phyloP scores from a whole-genome alignment of 2,329 filamentous ascomycete genomes.

The Sclerotinia nivalis region DNA sequence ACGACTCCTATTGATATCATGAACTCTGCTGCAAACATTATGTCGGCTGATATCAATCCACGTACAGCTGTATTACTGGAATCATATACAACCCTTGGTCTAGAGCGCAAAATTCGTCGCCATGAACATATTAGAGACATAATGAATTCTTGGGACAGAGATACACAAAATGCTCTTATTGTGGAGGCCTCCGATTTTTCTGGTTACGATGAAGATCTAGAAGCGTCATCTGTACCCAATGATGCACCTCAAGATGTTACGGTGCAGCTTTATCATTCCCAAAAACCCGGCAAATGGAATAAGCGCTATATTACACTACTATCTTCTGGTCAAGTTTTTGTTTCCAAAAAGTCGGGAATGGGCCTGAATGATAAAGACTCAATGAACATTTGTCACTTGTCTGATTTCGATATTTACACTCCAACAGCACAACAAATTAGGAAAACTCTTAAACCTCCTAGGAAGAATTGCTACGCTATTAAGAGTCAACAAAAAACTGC shows the following conservation, averaged over 20 bases:
- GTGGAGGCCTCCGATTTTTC: conserved; percentile 61
- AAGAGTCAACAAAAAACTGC: conserved; percentile 89
- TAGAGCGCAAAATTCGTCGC: conserved; percentile 78
- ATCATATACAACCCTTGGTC: conserved; percentile 69
- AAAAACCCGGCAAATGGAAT: conserved; percentile 81
- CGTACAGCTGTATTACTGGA: conserved; percentile 73
- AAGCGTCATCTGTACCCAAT: conserved; percentile 62
- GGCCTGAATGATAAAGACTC: conserved; percentile 64
- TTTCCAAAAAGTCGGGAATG: conserved; percentile 69
- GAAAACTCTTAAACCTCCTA: conserved; percentile 77
- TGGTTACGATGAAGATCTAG: conserved; percentile 61
- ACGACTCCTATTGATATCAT: conserved; percentile 77
- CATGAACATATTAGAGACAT: conserved; percentile 87
- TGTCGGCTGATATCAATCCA: conserved; percentile 65
- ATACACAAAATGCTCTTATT: conserved; percentile 72
- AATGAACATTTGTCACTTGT: conserved; percentile 75
- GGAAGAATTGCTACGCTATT: conserved; percentile 80
- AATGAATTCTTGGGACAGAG: conserved; percentile 89
- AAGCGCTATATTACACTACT: conserved; percentile 79
- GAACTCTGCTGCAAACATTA: conserved; percentile 61
- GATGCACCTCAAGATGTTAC: conserved; percentile 65
- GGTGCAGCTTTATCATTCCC: conserved; percentile 77
- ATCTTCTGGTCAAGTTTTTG: conserved; percentile 67
- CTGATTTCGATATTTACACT: conserved; percentile 89
- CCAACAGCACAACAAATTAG: conserved; percentile 67